These are phyloP conservation scores for Spergularia azorica DNA, from an alignment of 179 eudicot species.

Conservation along the genomic window DNA sequence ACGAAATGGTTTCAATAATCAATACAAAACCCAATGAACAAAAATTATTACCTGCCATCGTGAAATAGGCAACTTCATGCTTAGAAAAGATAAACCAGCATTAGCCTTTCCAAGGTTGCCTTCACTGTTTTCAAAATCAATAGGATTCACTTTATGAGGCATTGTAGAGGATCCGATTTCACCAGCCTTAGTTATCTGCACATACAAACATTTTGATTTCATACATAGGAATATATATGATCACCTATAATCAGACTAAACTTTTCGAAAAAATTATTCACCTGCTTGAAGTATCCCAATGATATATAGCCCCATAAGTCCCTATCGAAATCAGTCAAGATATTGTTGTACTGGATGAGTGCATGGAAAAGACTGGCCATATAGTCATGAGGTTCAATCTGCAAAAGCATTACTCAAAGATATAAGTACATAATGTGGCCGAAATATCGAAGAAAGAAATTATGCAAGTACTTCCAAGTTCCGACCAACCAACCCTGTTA, in stretches of 20 bases:
- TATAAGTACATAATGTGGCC: background rate
- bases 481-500: too few species aligned
- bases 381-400: constrained; percentile 98
- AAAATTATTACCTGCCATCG: constrained; percentile 79
- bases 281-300: constrained; percentile 92
- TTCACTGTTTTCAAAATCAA: constrained; percentile 97
- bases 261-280: constrained; percentile 23
- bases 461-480: background rate
- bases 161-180: constrained; percentile 98
- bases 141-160: constrained; percentile 99
- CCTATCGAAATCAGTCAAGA: constrained; percentile 79
- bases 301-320: constrained; percentile 96
- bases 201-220: constrained; percentile 15
- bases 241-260: background rate
- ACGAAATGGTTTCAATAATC: background rate
- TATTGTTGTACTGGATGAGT: constrained; percentile 72
- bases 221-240: background rate
- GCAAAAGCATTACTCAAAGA: constrained; percentile 27
- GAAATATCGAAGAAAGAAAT: background rate
- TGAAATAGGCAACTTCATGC: constrained; percentile 84
- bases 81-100: constrained; percentile 66
- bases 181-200: constrained; percentile 84
- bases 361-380: constrained; percentile 91
- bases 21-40: background rate
- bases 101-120: constrained; percentile 95